Base-by-base conservation (phyloP, 495 filamentous ascomycete genomes). In the Cryomyces minteri region DNA sequence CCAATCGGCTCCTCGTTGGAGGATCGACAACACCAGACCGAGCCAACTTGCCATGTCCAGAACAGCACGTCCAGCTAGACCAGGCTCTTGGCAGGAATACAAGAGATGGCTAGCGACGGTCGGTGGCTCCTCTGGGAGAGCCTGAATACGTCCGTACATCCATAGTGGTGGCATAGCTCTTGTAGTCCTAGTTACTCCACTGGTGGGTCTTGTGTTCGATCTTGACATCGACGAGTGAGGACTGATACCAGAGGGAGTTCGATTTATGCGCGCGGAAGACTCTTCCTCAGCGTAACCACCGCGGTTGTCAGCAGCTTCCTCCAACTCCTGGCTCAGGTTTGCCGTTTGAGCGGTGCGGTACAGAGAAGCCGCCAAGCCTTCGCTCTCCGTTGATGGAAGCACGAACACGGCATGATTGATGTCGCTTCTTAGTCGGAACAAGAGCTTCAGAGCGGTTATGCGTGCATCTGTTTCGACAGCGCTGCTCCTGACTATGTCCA, bases 1-100 rank as follows among this genome's bases (percentile, higher is more conserved):
- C 92, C 92, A 99, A 43, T 94, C 82, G 31, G 74, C 74, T 40
- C 80, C 82, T 37, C 81, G 67, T 51, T 84, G 77, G 31, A 99
- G 63, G 14, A 93, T 62, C 3, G 70, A 71, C 34, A 88, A 73
- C 34, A 93, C 62, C 6, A 73, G 65, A 43, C 90, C 80, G 11
- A 94, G 67, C 81, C 86, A 94, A 41, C 77, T 61, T 11, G 70
- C 70, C 29, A 86, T 72, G 45, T 83, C 71, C 40, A 94, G 57
- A 25, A 72, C 60, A 9, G 43, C 38, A 9, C 34, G 58, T 49
- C 41, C 45, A 30, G 46, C 43, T 6, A 46, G 36, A 4, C 52
- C 44, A 6, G 45, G 41, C 36, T 50, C 44, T n/a, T 51, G 32
- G 46, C 14, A 48, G 2, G 65, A 61, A 39, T 55, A 57, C 6